Base-by-base conservation (phyloP, 345 rosid species). In the Orychophragmus violaceus region DNA sequence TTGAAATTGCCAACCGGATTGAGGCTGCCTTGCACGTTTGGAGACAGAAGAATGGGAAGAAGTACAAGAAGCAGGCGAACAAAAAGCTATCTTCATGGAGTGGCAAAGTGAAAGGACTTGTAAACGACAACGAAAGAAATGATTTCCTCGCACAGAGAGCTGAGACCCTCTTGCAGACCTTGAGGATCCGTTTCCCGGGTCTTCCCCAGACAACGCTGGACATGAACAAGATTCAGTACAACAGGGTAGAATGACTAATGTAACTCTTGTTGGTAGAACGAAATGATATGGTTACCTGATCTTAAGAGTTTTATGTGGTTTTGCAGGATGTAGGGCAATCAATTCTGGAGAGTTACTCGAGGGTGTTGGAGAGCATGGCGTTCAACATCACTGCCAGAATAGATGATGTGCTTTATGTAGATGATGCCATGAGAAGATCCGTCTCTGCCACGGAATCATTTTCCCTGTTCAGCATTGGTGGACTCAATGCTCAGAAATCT, bases 311-410 rank as follows among this genome's bases (percentile, higher is more conserved):
- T 54, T 19, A n/a, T 45, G 5, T 58, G 56, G 18, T 36, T 24
- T 44, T 72, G 70, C 83, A 95, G 97, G 99, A 95, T 82, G 96
- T 95, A 49, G 99, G 99, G 46, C 96, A 91, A 63, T 87, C 97
- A 1, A 91, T 95, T 62, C 87, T 95, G 1, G 97, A 91, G 77
- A 89, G 99, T 82, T 95, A 95, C 85, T 89, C 99, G 0, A 84
- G 99, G 79, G 99, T 95, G 50, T 85, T 84, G 89, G 99, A 95
- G 85, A 88, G 99, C 83, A 69, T 91, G 82, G 99, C 99, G 50
- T 91, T 95, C 81, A 95, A 95, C 82, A 83, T 91, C 37, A 89
- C 82, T 71, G 99, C 99, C n/a, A 95, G 97, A 75, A 89, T 95
- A 62, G 97, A 95, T 3, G 99, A 91, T 62, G 95, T 95, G 60